Conservation (phyloP, 495 filamentous ascomycete species). For the Penicillium diatomitis region DNA sequence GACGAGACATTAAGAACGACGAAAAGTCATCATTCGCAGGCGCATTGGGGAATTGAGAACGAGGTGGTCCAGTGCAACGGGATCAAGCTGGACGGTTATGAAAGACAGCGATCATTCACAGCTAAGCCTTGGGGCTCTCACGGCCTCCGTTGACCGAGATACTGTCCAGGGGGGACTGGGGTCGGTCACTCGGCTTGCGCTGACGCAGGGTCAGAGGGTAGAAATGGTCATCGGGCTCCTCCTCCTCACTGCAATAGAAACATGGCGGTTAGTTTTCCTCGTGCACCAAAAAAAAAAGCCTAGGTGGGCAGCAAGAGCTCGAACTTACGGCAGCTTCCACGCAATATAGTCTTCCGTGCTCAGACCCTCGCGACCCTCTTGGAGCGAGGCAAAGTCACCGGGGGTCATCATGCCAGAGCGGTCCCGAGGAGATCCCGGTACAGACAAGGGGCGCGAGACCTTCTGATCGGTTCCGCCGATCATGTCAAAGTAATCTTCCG, state of each 20-base stretch:
- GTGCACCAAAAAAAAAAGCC: too few species aligned
- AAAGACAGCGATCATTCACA: too few species aligned
- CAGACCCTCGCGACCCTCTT: conserved; percentile 87
- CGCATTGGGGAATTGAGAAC: background rate
- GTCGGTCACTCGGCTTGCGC: conserved; percentile 31
- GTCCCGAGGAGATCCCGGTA: conserved; percentile 84
- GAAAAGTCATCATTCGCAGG: background rate
- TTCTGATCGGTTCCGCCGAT: conserved; percentile 87
- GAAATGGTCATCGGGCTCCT: conserved; percentile 87
- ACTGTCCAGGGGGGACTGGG: conserved; percentile 34
- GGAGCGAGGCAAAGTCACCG: conserved; percentile 91
- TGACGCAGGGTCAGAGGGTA: conserved; percentile 74
- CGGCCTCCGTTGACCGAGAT: conserved; percentile 27
- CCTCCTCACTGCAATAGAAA: conserved; percentile 65
- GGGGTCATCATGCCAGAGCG: conserved; percentile 97
- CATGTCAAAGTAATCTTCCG: conserved; percentile 70
- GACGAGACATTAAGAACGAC: background rate
- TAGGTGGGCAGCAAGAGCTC: too few species aligned
- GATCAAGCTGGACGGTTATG: background rate
- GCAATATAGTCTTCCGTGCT: conserved; percentile 96
- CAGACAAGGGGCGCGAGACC: conserved; percentile 85
- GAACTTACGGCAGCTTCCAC: conserved; percentile 92
- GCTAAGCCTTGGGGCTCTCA: background rate
- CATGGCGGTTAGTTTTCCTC: conserved; percentile 2
- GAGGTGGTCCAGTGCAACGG: background rate